These are phyloP conservation scores for Pseudocercospora fuligena DNA, from an alignment of 2,329 filamentous ascomycete species.

Conservation along the genomic window DNA sequence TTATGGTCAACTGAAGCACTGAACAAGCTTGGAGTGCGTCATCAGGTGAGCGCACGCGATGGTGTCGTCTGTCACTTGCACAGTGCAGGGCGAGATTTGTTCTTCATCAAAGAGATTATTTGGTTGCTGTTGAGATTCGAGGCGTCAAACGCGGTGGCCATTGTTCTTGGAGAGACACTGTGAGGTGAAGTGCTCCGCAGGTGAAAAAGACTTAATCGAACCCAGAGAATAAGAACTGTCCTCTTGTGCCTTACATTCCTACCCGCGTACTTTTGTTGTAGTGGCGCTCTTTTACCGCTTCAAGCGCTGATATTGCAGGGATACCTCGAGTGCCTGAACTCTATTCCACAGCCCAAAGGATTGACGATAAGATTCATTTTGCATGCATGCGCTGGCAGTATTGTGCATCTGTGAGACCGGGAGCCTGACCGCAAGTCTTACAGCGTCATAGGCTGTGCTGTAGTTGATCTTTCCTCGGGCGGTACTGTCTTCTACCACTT, in stretches of 20 bases:
- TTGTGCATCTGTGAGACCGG: not conserved
- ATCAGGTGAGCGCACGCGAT: too few species aligned
- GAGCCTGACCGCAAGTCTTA: constrained; percentile 1
- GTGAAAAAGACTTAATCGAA: not conserved
- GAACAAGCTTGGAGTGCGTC: too few species aligned
- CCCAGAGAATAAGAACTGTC: too few species aligned
- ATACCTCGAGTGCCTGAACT: constrained; percentile 2
- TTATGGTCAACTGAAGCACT: too few species aligned
- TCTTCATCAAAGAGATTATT: too few species aligned
- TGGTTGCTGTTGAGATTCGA: too few species aligned
- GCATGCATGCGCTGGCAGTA: constrained; percentile 5
- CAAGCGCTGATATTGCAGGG: constrained; percentile 9
- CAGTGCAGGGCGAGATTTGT: too few species aligned
- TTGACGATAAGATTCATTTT: constrained; percentile 6
- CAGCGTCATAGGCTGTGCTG: not conserved
- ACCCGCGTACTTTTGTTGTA: not conserved
- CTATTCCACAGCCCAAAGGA: not conserved
- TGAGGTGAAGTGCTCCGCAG: not conserved
- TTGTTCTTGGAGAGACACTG: not conserved
- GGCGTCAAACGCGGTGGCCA: too few species aligned
- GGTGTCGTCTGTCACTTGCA: too few species aligned
- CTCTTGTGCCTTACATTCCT: too few species aligned
- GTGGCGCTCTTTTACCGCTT: not conserved
- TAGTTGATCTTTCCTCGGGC: not conserved
- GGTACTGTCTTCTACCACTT: not conserved